These are phyloP conservation scores for Apiospora aurea DNA, from an alignment of 2,329 filamentous ascomycete species.

Conservation along the genomic window DNA sequence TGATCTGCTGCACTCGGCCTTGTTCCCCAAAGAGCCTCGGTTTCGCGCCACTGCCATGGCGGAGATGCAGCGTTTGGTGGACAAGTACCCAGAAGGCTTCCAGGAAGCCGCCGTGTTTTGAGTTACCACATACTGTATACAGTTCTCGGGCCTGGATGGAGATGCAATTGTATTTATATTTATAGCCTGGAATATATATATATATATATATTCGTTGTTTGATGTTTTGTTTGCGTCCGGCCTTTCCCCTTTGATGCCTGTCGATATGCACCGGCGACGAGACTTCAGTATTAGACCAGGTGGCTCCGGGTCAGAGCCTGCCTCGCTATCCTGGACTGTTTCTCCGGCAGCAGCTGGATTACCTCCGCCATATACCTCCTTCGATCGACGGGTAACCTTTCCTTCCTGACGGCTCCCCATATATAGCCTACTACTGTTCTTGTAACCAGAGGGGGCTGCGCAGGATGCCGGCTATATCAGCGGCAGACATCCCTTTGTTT, in stretches of 20 bases:
- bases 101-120: neutral
- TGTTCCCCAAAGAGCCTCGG: neutral
- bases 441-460: conserved; percentile 65
- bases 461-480: conserved; percentile 60
- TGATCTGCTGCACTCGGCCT: neutral
- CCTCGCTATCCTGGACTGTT: neutral
- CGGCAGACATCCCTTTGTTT: conserved; percentile 55
- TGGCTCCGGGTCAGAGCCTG: neutral
- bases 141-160: neutral
- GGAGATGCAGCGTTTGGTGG: neutral
- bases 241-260: neutral
- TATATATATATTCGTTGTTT: neutral
- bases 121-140: neutral
- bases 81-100: conserved; percentile 12
- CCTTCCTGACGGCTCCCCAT: conserved; percentile 58
- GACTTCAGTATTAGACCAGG: neutral
- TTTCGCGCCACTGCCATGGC: neutral
- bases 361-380: conserved; percentile 54
- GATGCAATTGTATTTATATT: neutral
- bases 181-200: neutral
- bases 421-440: conserved; percentile 67
- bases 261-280: neutral
- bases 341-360: conserved; percentile 37
- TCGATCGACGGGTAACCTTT: conserved; percentile 58
- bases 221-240: neutral